A percentile compares a stretch with the other conserved stretches of the same genome.
Conservation (phyloP, 2,329 filamentous ascomycete species). For the Pestalotiopsis sp. region DNA sequence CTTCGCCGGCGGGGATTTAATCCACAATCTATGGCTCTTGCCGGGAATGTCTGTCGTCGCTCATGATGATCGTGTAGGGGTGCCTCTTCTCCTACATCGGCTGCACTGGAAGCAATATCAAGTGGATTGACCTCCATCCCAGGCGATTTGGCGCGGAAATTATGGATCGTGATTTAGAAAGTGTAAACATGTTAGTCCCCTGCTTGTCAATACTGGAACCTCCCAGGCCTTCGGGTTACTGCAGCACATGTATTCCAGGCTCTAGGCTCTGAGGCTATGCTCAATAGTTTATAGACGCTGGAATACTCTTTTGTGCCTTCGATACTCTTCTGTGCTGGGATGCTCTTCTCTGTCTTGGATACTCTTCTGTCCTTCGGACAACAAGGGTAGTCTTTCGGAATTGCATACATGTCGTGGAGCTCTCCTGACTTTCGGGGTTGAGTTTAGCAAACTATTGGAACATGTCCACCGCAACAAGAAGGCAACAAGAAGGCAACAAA, state of each 20-base stretch:
- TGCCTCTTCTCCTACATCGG: not conserved
- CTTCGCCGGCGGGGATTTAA: not conserved
- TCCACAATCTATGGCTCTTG: not conserved
- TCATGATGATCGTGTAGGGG: not conserved
- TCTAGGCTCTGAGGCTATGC: not conserved
- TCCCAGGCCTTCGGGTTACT: not conserved
- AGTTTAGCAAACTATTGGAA: too few relatives aligned
- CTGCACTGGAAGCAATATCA: not conserved
- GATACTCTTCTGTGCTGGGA: not conserved
- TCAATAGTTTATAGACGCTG: not conserved
- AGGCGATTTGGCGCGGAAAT: not conserved
- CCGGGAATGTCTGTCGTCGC: not conserved
- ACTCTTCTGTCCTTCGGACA: too few relatives aligned
- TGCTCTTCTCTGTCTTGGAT: too few relatives aligned
- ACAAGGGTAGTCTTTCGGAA: too few relatives aligned
- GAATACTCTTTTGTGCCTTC: not conserved
- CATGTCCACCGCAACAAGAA: too few relatives aligned
- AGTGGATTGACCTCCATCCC: not conserved
- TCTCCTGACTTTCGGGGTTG: too few relatives aligned
- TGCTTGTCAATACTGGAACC: not conserved
- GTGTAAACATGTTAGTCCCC: not conserved
- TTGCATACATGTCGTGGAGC: too few relatives aligned
- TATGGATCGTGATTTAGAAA: not conserved
- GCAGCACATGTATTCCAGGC: not conserved
- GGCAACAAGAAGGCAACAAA: too few relatives aligned